These are phyloP conservation scores for Arthrocladium fulminans DNA, from an alignment of 2,329 filamentous ascomycete species.

Conservation along the genomic window DNA sequence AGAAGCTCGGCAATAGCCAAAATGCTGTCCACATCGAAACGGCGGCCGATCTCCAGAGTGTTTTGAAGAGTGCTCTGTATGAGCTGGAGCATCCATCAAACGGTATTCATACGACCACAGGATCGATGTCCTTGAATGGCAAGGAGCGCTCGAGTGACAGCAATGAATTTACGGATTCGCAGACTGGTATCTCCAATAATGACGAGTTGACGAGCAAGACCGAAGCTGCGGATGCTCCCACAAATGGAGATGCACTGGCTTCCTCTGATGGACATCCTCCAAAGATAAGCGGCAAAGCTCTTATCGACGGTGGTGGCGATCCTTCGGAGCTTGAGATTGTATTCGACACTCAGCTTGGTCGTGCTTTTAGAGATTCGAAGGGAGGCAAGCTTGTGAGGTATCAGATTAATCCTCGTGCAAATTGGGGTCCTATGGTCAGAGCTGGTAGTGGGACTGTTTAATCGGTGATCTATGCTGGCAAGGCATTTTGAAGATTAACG, in stretches of 20 bases:
- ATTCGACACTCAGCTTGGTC: constrained; percentile 74
- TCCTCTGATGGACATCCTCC: constrained; percentile 19
- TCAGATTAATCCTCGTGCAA: constrained; percentile 78
- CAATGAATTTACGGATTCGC: constrained; percentile 18
- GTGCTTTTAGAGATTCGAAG: constrained; percentile 63
- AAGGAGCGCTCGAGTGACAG: background rate
- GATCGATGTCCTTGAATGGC: background rate
- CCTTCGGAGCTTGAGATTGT: constrained; percentile 50
- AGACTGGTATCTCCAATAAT: constrained; percentile 19
- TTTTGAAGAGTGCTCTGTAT: constrained; percentile 38
- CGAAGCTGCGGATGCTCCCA: constrained; percentile 10
- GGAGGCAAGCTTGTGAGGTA: constrained; percentile 70
- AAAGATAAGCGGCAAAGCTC: constrained; percentile 20
- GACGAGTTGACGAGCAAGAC: constrained; percentile 21
- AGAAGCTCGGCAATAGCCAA: background rate
- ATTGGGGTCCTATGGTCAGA: constrained; percentile 78
- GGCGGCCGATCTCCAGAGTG: constrained; percentile 33
- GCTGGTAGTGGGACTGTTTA: constrained; percentile 22
- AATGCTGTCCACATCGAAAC: constrained; percentile 20
- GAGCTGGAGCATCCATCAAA: constrained; percentile 23
- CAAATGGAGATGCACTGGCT: constrained; percentile 18
- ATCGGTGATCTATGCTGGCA: background rate
- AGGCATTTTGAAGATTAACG: background rate
- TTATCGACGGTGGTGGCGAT: constrained; percentile 21
- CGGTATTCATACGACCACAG: background rate